Evolutionary conservation across 768 basidiomycete genomes (phyloP).

Genomic region (Psilocybe subaeruginosa): DNA sequence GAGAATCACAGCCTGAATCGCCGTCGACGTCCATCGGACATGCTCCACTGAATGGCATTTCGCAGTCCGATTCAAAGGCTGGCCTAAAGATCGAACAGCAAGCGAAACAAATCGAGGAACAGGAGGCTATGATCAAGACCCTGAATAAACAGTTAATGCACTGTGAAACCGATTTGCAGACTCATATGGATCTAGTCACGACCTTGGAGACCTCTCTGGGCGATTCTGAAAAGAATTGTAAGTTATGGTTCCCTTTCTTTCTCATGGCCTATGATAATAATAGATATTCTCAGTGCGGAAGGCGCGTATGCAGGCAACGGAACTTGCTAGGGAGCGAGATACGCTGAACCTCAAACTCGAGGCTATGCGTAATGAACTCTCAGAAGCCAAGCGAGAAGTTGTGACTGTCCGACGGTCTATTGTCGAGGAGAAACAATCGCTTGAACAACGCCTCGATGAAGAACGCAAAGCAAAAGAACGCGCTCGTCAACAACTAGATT

Average conservation of each 20-base stretch:
- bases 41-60: slow-evolving; percentile 43
- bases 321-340: slow-evolving; percentile 86
- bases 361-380: slow-evolving; percentile 69
- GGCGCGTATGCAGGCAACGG: slow-evolving; percentile 91
- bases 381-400: slow-evolving; percentile 81
- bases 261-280: slow-evolving; percentile 6
- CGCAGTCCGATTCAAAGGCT: slow-evolving; percentile 57
- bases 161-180: slow-evolving; percentile 88
- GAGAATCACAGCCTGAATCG: slow-evolving; percentile 73
- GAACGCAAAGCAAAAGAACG: slow-evolving; percentile 90
- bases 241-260: slow-evolving; percentile 34
- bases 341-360: slow-evolving; percentile 67
- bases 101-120: slow-evolving; percentile 76
- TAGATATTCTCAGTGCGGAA: slow-evolving; percentile 69
- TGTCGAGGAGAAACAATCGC: slow-evolving; percentile 86
- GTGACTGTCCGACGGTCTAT: slow-evolving; percentile 76
- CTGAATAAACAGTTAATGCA: slow-evolving; percentile 94
- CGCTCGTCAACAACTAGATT: slow-evolving; percentile 83
- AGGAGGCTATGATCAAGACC: slow-evolving; percentile 90
- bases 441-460: slow-evolving; percentile 83
- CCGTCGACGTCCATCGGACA: slow-evolving; percentile 63
- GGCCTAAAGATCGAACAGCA: slow-evolving; percentile 69
- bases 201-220: slow-evolving; percentile 85
- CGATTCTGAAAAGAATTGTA: slow-evolving; percentile 92
- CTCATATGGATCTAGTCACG: slow-evolving; percentile 87